Conservation (phyloP, 495 filamentous ascomycete species). For the Aspergillus steynii region DNA sequence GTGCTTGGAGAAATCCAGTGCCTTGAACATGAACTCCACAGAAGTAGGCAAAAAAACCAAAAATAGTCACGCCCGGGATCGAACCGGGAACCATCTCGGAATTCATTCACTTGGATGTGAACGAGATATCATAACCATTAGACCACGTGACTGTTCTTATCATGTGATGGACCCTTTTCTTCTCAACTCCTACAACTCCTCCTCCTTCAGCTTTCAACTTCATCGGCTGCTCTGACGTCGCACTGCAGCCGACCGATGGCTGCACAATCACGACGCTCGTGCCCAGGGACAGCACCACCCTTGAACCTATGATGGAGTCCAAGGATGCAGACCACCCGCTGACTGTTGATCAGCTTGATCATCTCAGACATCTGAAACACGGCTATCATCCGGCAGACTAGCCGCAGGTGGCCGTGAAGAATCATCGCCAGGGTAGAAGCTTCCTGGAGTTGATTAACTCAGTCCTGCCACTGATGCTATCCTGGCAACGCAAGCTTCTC, state of each 20-base stretch:
- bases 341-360: conserved; percentile 6
- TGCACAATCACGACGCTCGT: conserved; percentile 6
- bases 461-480: neutral
- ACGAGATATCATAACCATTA: conserved; percentile 54
- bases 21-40: too few species aligned
- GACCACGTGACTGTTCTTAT: conserved; percentile 29
- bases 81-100: conserved; percentile 36
- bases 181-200: neutral
- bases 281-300: neutral
- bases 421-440: neutral
- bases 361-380: neutral
- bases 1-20: too few species aligned
- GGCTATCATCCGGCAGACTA: neutral
- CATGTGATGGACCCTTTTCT: neutral
- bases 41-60: neutral
- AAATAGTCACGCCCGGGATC: conserved; percentile 41
- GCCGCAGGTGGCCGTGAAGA: neutral
- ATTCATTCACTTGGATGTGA: conserved; percentile 20
- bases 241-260: neutral
- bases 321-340: conserved; percentile 7
- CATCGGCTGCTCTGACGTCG: neutral
- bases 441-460: neutral
- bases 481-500: neutral
- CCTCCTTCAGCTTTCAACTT: neutral
- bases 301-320: conserved; percentile 8